These are phyloP conservation scores for Alternaria brassicae DNA, from an alignment of 2,329 filamentous ascomycete genomes.

Conservation along the genomic window DNA sequence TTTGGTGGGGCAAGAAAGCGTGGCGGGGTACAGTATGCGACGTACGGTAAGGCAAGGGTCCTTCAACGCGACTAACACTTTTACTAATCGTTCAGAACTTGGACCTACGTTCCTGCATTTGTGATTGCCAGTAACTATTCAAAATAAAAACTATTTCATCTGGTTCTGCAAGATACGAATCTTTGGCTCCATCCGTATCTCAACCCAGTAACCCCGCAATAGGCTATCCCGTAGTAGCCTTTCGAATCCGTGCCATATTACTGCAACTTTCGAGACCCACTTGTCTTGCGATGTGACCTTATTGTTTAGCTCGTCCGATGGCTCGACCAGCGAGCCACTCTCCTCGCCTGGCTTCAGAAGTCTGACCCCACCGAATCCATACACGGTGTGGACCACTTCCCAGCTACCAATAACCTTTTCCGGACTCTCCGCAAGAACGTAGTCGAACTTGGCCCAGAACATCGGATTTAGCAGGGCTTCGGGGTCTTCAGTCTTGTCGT, in stretches of 20 bases:
- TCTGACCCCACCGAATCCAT: conserved; percentile 60
- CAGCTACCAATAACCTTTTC: conserved; percentile 59
- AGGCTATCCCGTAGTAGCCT: conserved; percentile 45
- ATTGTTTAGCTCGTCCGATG: conserved; percentile 20
- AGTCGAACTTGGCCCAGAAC: conserved; percentile 68
- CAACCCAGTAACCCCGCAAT: conserved; percentile 62
- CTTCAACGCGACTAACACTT: conserved; percentile 3
- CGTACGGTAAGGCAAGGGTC: conserved; percentile 9
- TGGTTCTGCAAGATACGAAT: conserved; percentile 59
- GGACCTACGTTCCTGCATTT: not conserved
- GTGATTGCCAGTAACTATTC: too few relatives aligned
- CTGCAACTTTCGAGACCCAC: conserved; percentile 28
- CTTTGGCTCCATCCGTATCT: conserved; percentile 61
- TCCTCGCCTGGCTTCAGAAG: conserved; percentile 55
- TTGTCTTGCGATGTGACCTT: conserved; percentile 19
- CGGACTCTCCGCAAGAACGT: conserved; percentile 62
- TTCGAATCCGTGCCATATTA: conserved; percentile 42
- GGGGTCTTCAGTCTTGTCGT: conserved; percentile 67
- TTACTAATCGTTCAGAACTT: not conserved
- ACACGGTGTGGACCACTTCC: conserved; percentile 59
- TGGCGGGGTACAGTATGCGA: conserved; percentile 23
- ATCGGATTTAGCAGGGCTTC: conserved; percentile 54
- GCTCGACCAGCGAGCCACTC: conserved; percentile 26
- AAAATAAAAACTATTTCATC: conserved; percentile 10
- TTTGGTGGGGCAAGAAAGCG: conserved; percentile 20